Base-by-base conservation (phyloP, 2,329 filamentous ascomycete species). In the Hypoxylon sp. region DNA sequence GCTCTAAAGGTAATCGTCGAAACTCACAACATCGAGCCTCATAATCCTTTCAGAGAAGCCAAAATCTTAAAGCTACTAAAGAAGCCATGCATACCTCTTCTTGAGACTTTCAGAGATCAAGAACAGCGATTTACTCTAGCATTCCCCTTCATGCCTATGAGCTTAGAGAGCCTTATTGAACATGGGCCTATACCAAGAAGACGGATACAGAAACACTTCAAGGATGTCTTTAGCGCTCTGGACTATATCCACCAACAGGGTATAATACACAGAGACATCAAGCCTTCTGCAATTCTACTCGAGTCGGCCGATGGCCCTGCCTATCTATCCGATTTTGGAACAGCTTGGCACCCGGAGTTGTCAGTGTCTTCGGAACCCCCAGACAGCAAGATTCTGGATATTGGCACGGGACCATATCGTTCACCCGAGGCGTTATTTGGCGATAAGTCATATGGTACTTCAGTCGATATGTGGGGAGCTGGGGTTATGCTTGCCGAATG, bases 251-350 rank as follows among this genome's bases (percentile, higher is more conserved):
- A 99, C 77, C 73, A 79, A 6, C 81, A 88, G 23, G 91, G 89
- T 6, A 94, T 99, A 63, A 91, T 99, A 60, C 96, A 99, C 78
- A 90, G 96, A 62, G 96, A 99, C 76, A 83, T 99, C 76, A 99
- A 99, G 76, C 96, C 96, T 0, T 94, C 93, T 0, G 97, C 97
- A 58, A 86, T 99, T 36, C 83, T 98, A 7, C 85, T 97, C 49
- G 82, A 86, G 45, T 88, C 90, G 0, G 82, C 86, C 0, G 82
- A 86, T 5, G 92, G 92, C 0, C 91, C 93, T 3, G 93, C 92
- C 2, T 92, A 90, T 72, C 85, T 99, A 2, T 89, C 93, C 36
- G 96, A 99, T 79, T 98, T 99, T 81, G 95, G 96, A 55, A 97
- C 96, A 41, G 89, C 94, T 7, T 98, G 94, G 94, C 89, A 91